Evolutionary conservation across 495 filamentous ascomycete species (phyloP).

Genomic region (Neurospora sp.): DNA sequence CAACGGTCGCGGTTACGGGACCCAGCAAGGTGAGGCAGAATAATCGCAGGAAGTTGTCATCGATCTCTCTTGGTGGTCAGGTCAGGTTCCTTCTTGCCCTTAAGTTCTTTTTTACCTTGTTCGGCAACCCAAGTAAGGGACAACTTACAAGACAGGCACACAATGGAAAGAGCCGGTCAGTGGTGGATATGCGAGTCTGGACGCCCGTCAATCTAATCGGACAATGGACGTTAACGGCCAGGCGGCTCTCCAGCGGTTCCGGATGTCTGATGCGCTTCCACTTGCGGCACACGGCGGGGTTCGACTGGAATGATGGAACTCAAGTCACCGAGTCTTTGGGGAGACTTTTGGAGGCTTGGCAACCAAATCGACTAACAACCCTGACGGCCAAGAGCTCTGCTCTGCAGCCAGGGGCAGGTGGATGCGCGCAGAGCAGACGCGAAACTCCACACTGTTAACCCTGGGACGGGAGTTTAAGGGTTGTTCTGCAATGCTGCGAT

Average conservation of each 20-base stretch:
- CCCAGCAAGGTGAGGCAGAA: not conserved
- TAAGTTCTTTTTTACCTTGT: not conserved
- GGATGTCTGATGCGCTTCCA: not conserved
- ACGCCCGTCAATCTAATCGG: not conserved
- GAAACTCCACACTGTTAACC: not conserved
- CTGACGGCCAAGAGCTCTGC: not conserved
- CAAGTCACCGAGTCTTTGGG: not conserved
- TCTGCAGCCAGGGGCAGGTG: not conserved
- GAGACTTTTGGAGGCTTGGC: not conserved
- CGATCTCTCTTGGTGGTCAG: not conserved
- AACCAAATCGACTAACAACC: not conserved
- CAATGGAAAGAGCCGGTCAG: not conserved
- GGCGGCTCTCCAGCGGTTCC: not conserved
- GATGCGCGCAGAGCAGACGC: not conserved
- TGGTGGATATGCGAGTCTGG: not conserved
- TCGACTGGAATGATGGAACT: not conserved
- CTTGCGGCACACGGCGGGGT: not conserved
- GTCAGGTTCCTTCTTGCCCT: not conserved
- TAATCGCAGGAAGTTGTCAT: not conserved
- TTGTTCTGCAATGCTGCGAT: not conserved
- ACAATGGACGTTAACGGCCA: not conserved
- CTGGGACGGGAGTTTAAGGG: not conserved
- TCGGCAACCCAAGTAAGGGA: not conserved
- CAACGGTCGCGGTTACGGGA: not conserved
- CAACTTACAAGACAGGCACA: not conserved